Evolutionary conservation across 2,329 filamentous ascomycete species (phyloP), one percentile per base, ranked within the genome.

Genomic region (Daldinia eschscholtzii): DNA sequence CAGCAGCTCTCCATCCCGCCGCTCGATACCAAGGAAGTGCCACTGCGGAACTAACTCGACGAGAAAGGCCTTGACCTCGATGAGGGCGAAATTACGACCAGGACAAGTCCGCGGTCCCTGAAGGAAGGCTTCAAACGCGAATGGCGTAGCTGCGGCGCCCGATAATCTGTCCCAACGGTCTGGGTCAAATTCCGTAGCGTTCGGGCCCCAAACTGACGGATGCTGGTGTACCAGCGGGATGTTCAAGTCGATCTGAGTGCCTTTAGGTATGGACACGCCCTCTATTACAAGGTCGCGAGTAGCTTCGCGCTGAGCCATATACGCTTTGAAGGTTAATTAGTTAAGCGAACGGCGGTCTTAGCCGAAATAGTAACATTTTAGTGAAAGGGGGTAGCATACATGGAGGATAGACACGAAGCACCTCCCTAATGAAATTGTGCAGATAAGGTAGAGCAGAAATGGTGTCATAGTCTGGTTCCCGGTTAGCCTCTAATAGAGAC

Each of bases 351-450:
- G 44, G 6, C 6, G 1, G 26, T 26, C 23, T 15, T 13, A 18
- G 35, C 33, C 5, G 30, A 23, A 35, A 30, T 20, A 26, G 28
- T 30, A 4, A 26, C 7, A 33, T 33, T 52, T 52, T 18, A 6
- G 18, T 15, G 33, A 10, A 30, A 37, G 23, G 28, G 52, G 7
- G 23, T 9, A 35, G 72, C 75, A 37, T 71, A 79, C 78, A 65
- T 4, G 80, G 79, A 5, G 73, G 67, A 67, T 78, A 78, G 7
- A 81, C 15, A 9, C 81, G 74, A 4, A 82, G 64, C 2, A 77
- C 67, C 62, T 83, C 81, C 28, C 75, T 75, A 23, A 79, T 59
- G 64, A 82, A 80, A 35, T 77, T 76, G 65, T 80, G 70, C 6
- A 82, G 65, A 65, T 80, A 82, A 0, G 70, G 73, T 2, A 81